Evolutionary conservation across 257 asterid species (phyloP).

Genomic region (Solanum habrochaites): DNA sequence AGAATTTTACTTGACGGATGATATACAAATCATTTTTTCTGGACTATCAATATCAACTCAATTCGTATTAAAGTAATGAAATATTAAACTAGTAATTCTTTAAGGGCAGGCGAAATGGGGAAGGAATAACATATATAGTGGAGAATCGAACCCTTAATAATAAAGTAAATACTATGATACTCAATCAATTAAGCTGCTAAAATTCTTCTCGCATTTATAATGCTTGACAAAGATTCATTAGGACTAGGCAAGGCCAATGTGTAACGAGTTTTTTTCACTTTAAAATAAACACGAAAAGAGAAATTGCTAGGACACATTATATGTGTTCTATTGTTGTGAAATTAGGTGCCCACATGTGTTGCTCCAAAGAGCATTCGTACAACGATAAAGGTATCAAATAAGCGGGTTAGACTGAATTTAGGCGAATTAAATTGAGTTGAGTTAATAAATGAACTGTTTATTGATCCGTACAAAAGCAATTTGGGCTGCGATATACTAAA

Average conservation of each 20-base stretch:
- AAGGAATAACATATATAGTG: background rate
- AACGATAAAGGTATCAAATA: too few relatives aligned
- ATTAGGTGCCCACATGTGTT: background rate
- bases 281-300: background rate
- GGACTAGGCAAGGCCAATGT: background rate
- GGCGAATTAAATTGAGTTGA: accelerated
- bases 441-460: too few relatives aligned
- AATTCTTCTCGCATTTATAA: too few relatives aligned
- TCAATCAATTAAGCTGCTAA: background rate
- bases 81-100: too few relatives aligned
- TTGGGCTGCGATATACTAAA: too few relatives aligned
- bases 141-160: too few relatives aligned
- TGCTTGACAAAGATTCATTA: background rate
- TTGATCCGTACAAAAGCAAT: too few relatives aligned
- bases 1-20: background rate
- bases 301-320: background rate
- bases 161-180: accelerated
- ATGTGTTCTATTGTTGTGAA: background rate
- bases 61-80: too few relatives aligned
- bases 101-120: too few relatives aligned
- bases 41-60: background rate
- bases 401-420: too few relatives aligned
- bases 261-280: background rate
- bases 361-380: too few relatives aligned
- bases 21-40: background rate